Evolutionary conservation across 1,284 basidiomycete genomes (phyloP).

Genomic region (Apiotrichum domesticum): DNA sequence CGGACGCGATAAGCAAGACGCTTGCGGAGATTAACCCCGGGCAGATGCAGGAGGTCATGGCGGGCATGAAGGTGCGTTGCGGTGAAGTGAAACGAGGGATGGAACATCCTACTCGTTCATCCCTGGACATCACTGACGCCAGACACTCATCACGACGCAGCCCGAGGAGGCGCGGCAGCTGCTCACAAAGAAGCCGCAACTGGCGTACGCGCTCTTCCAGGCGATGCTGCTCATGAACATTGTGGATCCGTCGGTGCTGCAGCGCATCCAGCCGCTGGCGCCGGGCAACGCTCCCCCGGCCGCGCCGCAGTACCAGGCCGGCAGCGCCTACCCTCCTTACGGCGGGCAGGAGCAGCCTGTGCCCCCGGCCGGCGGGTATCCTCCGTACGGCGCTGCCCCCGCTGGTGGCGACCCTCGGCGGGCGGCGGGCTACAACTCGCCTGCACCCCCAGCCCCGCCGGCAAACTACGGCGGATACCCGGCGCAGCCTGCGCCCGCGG

Average conservation of each 20-base stretch:
- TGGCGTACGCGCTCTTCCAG: slow-evolving; percentile 95
- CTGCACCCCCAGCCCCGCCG: slow-evolving; percentile 21
- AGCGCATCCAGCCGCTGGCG: slow-evolving; percentile 38
- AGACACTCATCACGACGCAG: slow-evolving; percentile 71
- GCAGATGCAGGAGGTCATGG: slow-evolving; percentile 89
- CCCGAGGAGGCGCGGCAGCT: slow-evolving; percentile 82
- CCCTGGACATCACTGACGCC: neutral
- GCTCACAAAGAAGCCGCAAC: slow-evolving; percentile 78
- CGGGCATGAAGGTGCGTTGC: slow-evolving; percentile 84
- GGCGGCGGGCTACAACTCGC: slow-evolving; percentile 14
- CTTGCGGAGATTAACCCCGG: slow-evolving; percentile 75
- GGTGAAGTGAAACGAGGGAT: neutral
- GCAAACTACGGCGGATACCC: slow-evolving; percentile 31
- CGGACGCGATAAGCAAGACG: slow-evolving; percentile 82
- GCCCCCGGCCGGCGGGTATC: slow-evolving; percentile 18
- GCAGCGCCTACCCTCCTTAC: slow-evolving; percentile 21
- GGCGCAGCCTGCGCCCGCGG: slow-evolving; percentile 19
- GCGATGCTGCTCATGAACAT: slow-evolving; percentile 90
- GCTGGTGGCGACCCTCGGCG: slow-evolving; percentile 32
- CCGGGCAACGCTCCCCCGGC: slow-evolving; percentile 15
- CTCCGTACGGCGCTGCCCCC: slow-evolving; percentile 19
- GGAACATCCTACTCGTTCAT: no score
- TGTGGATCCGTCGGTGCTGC: slow-evolving; percentile 69
- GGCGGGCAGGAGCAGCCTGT: slow-evolving; percentile 38
- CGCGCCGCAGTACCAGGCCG: slow-evolving; percentile 13